These are phyloP conservation scores for Ceratocystis eucalypticola DNA, from an alignment of 2,329 filamentous ascomycete genomes.

Conservation along the genomic window DNA sequence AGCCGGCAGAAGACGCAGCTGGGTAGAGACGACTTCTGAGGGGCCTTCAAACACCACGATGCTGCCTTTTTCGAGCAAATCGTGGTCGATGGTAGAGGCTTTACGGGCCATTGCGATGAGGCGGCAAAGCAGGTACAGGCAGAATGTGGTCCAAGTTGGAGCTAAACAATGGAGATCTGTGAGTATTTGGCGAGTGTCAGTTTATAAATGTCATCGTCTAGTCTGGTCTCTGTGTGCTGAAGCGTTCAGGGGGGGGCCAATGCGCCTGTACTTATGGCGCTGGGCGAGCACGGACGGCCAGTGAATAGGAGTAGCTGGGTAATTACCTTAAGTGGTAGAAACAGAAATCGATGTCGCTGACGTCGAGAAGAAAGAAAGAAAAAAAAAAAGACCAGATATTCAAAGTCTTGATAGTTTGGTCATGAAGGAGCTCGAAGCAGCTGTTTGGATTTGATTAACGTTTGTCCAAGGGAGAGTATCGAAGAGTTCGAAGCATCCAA, in stretches of 20 bases:
- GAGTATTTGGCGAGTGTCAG: not conserved
- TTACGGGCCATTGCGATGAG: conserved; percentile 36
- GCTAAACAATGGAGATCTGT: conserved; percentile 2
- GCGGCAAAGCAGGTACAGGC: conserved; percentile 34
- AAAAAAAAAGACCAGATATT: not conserved
- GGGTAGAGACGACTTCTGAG: conserved; percentile 40
- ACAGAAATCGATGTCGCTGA: not conserved
- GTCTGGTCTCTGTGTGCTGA: not conserved
- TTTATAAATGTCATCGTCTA: not conserved
- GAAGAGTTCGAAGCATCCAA: not conserved
- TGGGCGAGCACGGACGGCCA: not conserved
- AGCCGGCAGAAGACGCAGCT: conserved; percentile 45
- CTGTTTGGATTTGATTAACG: not conserved
- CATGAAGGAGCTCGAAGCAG: not conserved
- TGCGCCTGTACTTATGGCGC: not conserved
- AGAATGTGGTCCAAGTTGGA: not conserved
- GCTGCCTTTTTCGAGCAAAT: conserved; percentile 30
- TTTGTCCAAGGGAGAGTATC: not conserved
- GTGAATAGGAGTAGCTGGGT: not conserved
- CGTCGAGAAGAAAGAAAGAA: not conserved
- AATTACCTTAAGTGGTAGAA: not conserved
- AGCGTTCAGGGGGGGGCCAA: not conserved
- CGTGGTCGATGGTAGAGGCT: conserved; percentile 10
- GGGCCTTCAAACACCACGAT: conserved; percentile 49
- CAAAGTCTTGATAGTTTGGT: not conserved